A percentile compares a stretch with the other conserved stretches of the same genome.
These are phyloP conservation scores for Hylodesmum podocarpum DNA, from an alignment of 306 rosid genomes.

Conservation along the genomic window DNA sequence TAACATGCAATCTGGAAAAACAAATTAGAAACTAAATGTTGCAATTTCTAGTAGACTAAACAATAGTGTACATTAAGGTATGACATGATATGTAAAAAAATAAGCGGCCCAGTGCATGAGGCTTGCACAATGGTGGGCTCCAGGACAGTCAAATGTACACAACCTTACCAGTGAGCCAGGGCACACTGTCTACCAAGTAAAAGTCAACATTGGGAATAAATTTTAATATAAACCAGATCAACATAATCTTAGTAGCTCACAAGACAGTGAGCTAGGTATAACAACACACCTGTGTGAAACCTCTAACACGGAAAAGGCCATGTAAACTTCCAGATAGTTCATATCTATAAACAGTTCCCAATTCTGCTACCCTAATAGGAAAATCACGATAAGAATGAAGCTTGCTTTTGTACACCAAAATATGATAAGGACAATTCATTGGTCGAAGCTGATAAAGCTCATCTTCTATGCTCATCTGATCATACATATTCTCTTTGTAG, in stretches of 20 bases:
- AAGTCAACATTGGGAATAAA: neutral
- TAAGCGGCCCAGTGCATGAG: neutral
- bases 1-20: slow-evolving; percentile 5
- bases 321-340: slow-evolving; percentile 96
- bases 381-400: slow-evolving; percentile 89
- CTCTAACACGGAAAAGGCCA: slow-evolving; percentile 96
- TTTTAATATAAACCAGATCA: neutral
- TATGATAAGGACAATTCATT: slow-evolving; percentile 98
- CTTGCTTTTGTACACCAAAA: slow-evolving; percentile 85
- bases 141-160: neutral
- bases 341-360: slow-evolving; percentile 96
- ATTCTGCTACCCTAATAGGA: slow-evolving; percentile 86
- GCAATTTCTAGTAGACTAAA: neutral
- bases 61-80: slow-evolving; percentile 8
- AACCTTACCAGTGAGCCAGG: slow-evolving; percentile 4
- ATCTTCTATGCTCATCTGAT: slow-evolving; percentile 87
- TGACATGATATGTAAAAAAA: neutral
- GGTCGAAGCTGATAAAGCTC: slow-evolving; percentile 96
- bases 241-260: neutral
- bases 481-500: slow-evolving; percentile 91
- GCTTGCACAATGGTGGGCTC: neutral
- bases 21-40: slow-evolving; percentile 2
- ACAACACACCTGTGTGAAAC: slow-evolving; percentile 82
- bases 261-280: slow-evolving; percentile 19
- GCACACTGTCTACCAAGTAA: neutral